These are phyloP conservation scores for Termitomyces sp. DNA, from an alignment of 768 basidiomycete genomes.

Conservation along the genomic window DNA sequence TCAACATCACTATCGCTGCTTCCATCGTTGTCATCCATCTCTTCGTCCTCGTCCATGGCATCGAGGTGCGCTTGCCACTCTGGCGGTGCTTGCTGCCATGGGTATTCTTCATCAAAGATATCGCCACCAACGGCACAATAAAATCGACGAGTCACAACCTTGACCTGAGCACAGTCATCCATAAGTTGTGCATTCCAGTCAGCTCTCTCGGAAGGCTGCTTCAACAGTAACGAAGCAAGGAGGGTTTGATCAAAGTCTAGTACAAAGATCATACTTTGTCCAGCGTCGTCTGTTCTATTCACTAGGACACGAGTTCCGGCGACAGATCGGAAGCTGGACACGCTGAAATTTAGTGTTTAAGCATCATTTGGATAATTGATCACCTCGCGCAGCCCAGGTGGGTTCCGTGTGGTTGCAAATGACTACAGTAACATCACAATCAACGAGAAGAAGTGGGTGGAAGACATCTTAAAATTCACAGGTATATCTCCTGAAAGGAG, in stretches of 20 bases:
- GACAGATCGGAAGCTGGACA: background rate
- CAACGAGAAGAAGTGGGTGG: conserved; percentile 1
- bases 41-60: background rate
- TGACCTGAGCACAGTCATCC: no score
- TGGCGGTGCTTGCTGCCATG: background rate
- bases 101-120: background rate
- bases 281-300: background rate
- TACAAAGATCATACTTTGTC: no score
- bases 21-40: background rate
- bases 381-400: background rate
- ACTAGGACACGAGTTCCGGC: background rate
- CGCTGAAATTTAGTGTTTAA: background rate
- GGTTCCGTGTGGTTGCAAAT: background rate
- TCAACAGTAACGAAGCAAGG: no score
- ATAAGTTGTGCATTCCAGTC: no score
- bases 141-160: no score
- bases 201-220: background rate
- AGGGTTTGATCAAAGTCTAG: no score
- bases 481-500: no score
- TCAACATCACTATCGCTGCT: no score
- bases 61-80: conserved; percentile 2
- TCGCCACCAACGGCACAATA: no score
- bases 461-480: no score
- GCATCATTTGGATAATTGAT: conserved; percentile 1
- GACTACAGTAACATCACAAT: conserved; percentile 2